A percentile compares a stretch with the other conserved stretches of the same genome.
These are phyloP conservation scores for Whalleya microplaca DNA, from an alignment of 2,329 filamentous ascomycete species.

Conservation along the genomic window DNA sequence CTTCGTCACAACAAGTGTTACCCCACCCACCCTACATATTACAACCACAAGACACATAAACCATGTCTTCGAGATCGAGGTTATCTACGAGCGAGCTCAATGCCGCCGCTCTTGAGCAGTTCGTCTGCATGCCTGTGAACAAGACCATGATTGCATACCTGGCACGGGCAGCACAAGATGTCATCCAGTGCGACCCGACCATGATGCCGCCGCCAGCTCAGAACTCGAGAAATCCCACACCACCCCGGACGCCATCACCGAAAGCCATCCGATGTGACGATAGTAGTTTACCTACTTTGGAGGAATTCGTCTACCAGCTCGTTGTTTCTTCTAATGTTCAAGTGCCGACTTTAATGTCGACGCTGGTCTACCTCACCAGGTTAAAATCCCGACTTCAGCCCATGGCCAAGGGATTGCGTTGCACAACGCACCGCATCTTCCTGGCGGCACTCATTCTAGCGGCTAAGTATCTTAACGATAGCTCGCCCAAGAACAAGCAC, in stretches of 20 bases:
- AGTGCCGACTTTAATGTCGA: slow-evolving; percentile 96
- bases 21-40: slow-evolving; percentile 13
- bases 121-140: slow-evolving; percentile 77
- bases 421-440: slow-evolving; percentile 97
- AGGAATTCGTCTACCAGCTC: slow-evolving; percentile 89
- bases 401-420: slow-evolving; percentile 93
- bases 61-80: slow-evolving; percentile 52
- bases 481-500: slow-evolving; percentile 99
- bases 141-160: slow-evolving; percentile 79
- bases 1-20: slow-evolving; percentile 6
- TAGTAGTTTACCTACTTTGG: slow-evolving; percentile 73
- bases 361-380: slow-evolving; percentile 87
- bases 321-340: slow-evolving; percentile 94
- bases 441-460: slow-evolving; percentile 82
- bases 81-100: slow-evolving; percentile 63
- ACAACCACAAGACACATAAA: slow-evolving; percentile 34
- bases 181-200: slow-evolving; percentile 76
- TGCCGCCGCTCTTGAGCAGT: slow-evolving; percentile 76
- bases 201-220: slow-evolving; percentile 53
- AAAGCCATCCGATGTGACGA: slow-evolving; percentile 51
- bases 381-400: slow-evolving; percentile 85
- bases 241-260: slow-evolving; percentile 53
- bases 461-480: slow-evolving; percentile 98
- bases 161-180: slow-evolving; percentile 72
- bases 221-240: slow-evolving; percentile 49